phyloP scores from a whole-genome alignment of 805 yeast species.

The Saccharomycopsis babjevae region DNA sequence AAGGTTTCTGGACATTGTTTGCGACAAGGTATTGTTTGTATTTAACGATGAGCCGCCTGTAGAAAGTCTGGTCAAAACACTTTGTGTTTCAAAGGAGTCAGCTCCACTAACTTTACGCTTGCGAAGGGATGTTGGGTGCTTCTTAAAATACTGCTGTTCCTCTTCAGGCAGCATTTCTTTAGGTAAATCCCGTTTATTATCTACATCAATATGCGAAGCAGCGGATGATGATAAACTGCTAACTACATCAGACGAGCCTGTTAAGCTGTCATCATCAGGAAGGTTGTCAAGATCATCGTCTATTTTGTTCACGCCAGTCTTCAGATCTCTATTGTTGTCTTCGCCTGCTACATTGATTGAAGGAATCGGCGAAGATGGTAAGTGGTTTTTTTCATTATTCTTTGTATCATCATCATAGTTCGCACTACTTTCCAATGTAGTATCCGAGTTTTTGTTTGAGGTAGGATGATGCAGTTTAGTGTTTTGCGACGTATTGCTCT shows the following conservation, averaged over 20 bases:
- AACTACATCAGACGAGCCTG: neutral
- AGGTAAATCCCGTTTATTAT: neutral
- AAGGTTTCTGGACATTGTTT: slow-evolving; percentile 18
- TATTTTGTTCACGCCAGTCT: too few relatives aligned
- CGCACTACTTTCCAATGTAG: slow-evolving; percentile 17
- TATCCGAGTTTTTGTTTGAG: neutral
- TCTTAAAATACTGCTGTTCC: neutral
- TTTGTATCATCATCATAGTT: slow-evolving; percentile 20
- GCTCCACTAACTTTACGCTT: neutral
- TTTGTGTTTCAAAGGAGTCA: neutral
- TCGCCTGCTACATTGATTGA: neutral
- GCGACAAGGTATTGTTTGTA: slow-evolving; percentile 7
- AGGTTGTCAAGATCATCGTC: neutral
- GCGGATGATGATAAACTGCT: slow-evolving; percentile 7
- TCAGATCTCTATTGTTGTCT: neutral
- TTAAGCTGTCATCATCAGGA: neutral
- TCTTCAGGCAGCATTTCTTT: neutral
- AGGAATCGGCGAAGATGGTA: slow-evolving; percentile 11
- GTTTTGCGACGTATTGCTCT: neutral
- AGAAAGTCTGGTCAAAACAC: slow-evolving; percentile 1
- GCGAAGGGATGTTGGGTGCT: neutral
- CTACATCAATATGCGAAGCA: neutral
- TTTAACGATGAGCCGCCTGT: neutral
- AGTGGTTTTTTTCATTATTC: slow-evolving; percentile 22
- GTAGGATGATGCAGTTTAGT: neutral